phyloP scores from a whole-genome alignment of 2,329 filamentous ascomycete genomes.

The Pseudopyricularia cyperi region DNA sequence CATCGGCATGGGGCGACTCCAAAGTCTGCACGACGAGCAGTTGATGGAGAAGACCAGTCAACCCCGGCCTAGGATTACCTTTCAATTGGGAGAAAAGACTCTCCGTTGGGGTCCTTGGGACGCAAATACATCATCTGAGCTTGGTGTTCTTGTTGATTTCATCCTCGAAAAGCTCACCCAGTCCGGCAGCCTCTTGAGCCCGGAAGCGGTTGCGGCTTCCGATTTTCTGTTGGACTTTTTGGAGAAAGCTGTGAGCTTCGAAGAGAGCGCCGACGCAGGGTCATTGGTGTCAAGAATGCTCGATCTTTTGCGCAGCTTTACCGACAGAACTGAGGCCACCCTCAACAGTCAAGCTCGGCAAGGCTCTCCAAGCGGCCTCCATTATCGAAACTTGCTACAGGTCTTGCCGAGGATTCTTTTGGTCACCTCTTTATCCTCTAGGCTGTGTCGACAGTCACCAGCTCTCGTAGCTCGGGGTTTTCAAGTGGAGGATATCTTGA shows the following conservation, averaged over 20 bases:
- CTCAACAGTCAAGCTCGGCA: neutral
- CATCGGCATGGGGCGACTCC: conserved; percentile 39
- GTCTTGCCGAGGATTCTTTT: conserved; percentile 23
- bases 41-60: conserved; percentile 13
- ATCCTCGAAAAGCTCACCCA: conserved; percentile 28
- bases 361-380: neutral
- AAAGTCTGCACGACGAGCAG: conserved; percentile 20
- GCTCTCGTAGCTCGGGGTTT: conserved; percentile 21
- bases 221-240: conserved; percentile 36
- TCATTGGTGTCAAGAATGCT: conserved; percentile 29
- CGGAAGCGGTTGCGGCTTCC: conserved; percentile 15
- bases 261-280: conserved; percentile 17
- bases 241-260: conserved; percentile 26
- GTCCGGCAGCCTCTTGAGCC: neutral
- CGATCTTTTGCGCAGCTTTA: conserved; percentile 29
- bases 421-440: conserved; percentile 23
- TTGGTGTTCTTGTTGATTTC: conserved; percentile 49
- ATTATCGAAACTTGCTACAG: conserved; percentile 18
- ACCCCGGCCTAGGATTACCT: conserved; percentile 20
- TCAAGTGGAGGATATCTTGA: conserved; percentile 35
- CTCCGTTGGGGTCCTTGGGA: conserved; percentile 46
- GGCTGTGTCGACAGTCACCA: conserved; percentile 25
- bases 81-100: conserved; percentile 32
- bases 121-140: conserved; percentile 43
- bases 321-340: conserved; percentile 19